Conservation (phyloP, 768 basidiomycete species). For the Hygrocybe coccinea region DNA sequence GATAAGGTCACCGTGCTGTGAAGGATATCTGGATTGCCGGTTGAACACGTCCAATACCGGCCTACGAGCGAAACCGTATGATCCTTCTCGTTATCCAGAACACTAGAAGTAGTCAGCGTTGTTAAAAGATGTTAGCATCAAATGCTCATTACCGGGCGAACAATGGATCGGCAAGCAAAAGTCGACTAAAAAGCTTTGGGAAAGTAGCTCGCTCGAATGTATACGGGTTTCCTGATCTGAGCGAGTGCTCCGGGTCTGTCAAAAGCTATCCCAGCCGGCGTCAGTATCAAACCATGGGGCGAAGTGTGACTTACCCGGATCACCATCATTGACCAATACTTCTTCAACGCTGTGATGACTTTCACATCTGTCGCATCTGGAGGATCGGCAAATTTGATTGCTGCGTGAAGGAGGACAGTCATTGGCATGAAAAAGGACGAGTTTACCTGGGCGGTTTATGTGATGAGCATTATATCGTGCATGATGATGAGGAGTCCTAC, state of each 20-base stretch:
- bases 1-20: neutral
- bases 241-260: slow-evolving; percentile 1
- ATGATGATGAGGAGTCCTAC: neutral
- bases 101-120: neutral
- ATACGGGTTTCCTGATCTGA: neutral
- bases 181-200: neutral
- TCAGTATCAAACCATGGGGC: too few species aligned
- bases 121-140: neutral
- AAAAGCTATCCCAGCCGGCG: neutral
- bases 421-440: neutral
- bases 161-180: slow-evolving; percentile 1
- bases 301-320: neutral
- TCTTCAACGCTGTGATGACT: neutral
- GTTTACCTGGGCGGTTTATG: neutral
- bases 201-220: neutral
- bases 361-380: slow-evolving; percentile 1
- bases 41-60: slow-evolving; percentile 2
- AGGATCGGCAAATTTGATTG: neutral
- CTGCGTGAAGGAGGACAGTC: slow-evolving; percentile 1
- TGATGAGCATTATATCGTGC: neutral
- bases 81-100: slow-evolving; percentile 2
- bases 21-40: neutral
- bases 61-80: neutral
- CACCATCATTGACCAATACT: slow-evolving; percentile 1
- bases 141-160: neutral